Evolutionary conservation across 495 filamentous ascomycete species (phyloP).

Genomic region (Hyaloscypha hepaticicola): DNA sequence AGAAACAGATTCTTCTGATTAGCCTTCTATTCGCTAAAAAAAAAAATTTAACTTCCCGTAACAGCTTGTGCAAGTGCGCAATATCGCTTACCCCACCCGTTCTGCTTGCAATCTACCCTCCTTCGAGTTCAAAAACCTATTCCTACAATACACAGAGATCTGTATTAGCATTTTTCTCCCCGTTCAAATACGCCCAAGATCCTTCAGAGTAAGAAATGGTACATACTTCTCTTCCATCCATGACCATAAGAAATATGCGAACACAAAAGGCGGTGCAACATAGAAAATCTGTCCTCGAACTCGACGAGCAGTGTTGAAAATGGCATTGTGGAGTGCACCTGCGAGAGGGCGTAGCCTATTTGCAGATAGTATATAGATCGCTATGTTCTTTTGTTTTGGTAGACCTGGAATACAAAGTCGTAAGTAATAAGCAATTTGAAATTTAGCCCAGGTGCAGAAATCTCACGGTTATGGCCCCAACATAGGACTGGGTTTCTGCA

Average conservation of each 20-base stretch:
- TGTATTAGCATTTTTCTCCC: too few species aligned
- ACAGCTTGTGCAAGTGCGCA: too few species aligned
- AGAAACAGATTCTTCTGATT: too few species aligned
- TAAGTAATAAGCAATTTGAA: not conserved
- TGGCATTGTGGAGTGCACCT: slow-evolving; percentile 55
- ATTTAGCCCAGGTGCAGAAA: not conserved
- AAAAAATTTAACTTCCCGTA: too few species aligned
- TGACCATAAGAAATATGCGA: slow-evolving; percentile 62
- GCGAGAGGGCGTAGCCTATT: slow-evolving; percentile 64
- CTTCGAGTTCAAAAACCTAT: too few species aligned
- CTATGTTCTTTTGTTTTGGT: slow-evolving; percentile 53
- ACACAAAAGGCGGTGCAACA: slow-evolving; percentile 63
- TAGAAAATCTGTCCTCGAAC: slow-evolving; percentile 59
- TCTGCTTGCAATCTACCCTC: too few species aligned
- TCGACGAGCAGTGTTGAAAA: slow-evolving; percentile 61
- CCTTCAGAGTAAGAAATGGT: too few species aligned
- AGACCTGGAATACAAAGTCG: not conserved
- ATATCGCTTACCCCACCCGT: too few species aligned
- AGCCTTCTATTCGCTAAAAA: too few species aligned
- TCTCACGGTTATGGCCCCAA: slow-evolving; percentile 13
- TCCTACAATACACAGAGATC: too few species aligned
- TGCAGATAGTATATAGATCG: slow-evolving; percentile 56
- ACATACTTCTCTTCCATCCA: slow-evolving; percentile 43
- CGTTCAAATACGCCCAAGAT: too few species aligned
- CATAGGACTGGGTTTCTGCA: slow-evolving; percentile 8